Evolutionary conservation across 1,284 basidiomycete species (phyloP), one percentile per base, ranked within the genome.

Genomic region (Sanghuangporus sanghuang): DNA sequence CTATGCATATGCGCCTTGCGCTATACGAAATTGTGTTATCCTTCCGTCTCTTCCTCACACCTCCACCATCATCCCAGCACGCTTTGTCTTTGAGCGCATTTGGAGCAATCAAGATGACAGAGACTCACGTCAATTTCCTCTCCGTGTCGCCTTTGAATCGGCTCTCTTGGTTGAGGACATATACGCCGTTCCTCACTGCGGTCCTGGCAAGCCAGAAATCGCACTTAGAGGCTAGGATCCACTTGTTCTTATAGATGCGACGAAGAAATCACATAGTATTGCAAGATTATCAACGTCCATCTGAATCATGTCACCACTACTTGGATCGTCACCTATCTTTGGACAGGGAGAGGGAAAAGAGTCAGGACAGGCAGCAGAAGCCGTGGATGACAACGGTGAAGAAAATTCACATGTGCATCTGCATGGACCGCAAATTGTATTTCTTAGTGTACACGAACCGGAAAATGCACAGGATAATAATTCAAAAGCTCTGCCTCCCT

Each of bases 91-190:
- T 55, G 18, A 46, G 32, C 32, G 18, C 27, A 32, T 14, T 23
- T 14, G 35, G 23, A 23, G 32, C 21, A 27, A 6, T 52, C 16
- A 18, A 14, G 48, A 64, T 64, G 63, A 35, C 53, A 32, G 59
- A 57, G 42, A 64, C 63, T 39, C 72, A 72, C 68, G 70, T 81
- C 67, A 90, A 90, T 73, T 86, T 87, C 77, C 85, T 89, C 70
- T 80, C 85, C 57, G 92, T 92, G 57, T 90, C 89, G 14, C 90
- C 92, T 16, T 78, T 95, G 46, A 96, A 96, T 74, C 86, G 94
- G 40, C 80, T 96, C 32, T 89, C 92, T 0, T 96, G 93, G 89
- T 80, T 95, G 62, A 83, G 94, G 35, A 77, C 86, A 18, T 90
- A 89, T 6, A 81, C 85, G 18, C 72, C 81, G 4, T 90, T 92